Evolutionary conservation across 352 stramenopile genomes (phyloP).

Genomic region (Phytopythium kandeliae): DNA sequence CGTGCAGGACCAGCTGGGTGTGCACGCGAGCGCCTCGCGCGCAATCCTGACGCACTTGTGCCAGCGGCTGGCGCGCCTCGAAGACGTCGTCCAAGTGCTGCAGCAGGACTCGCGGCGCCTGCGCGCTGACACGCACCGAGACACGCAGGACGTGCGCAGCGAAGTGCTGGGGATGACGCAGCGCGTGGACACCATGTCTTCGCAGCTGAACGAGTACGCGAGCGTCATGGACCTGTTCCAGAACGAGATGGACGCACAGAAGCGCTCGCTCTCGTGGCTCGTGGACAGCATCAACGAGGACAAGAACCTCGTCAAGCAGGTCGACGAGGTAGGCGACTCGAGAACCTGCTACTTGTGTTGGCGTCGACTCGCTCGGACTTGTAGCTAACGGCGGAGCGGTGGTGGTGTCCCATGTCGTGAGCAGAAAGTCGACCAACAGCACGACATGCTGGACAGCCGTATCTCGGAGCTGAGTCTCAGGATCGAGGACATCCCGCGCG

Average conservation of each 20-base stretch:
- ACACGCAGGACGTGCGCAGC: conserved; percentile 34
- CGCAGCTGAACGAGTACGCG: conserved; percentile 50
- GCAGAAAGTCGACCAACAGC: conserved; percentile 70
- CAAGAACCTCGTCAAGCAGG: conserved; percentile 43
- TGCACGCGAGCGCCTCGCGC: conserved; percentile 48
- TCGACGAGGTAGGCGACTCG: conserved; percentile 32
- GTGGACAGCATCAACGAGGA: conserved; percentile 49
- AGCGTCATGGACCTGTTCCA: conserved; percentile 61
- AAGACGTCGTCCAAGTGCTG: conserved; percentile 32
- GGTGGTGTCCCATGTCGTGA: not conserved
- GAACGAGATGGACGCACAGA: conserved; percentile 53
- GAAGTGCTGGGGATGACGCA: conserved; percentile 40
- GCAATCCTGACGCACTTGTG: conserved; percentile 62
- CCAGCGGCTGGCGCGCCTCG: conserved; percentile 46
- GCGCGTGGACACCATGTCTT: conserved; percentile 40
- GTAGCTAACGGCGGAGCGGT: too few relatives aligned
- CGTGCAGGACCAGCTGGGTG: conserved; percentile 43
- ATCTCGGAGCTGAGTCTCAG: conserved; percentile 58
- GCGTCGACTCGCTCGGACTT: too few relatives aligned
- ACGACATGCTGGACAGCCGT: conserved; percentile 51
- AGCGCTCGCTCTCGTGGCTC: conserved; percentile 34
- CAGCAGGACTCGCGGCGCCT: conserved; percentile 36
- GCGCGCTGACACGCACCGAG: conserved; percentile 27
- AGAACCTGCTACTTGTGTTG: not conserved
- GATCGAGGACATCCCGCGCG: conserved; percentile 50